Conservation (phyloP, 2,329 filamentous ascomycete species). For the Sarocladiaceae sp. region DNA sequence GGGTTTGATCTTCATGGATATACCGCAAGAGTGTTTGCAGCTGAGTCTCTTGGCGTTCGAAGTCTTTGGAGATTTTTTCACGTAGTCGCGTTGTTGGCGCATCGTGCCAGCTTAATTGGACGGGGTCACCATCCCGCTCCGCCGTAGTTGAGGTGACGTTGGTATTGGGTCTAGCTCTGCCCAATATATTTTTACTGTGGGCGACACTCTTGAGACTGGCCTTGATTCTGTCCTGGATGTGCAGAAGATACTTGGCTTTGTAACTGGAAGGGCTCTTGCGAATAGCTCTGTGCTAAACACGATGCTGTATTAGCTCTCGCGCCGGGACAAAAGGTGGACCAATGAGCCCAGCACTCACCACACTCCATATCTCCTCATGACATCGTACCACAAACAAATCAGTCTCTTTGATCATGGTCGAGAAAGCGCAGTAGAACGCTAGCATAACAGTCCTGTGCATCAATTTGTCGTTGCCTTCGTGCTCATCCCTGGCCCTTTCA, state of each 20-base stretch:
- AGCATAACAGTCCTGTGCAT: not conserved
- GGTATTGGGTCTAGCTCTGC: not conserved
- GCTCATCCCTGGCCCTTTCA: not conserved
- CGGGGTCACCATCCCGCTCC: not conserved
- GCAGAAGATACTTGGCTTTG: not conserved
- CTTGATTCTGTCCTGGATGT: not conserved
- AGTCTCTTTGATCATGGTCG: not conserved
- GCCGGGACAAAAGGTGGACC: not conserved
- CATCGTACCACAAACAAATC: not conserved
- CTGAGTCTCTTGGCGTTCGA: not conserved
- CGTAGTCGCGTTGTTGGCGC: not conserved
- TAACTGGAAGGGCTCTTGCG: not conserved
- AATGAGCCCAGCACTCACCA: not conserved
- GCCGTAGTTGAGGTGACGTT: not conserved
- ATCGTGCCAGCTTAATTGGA: not conserved
- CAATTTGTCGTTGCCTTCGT: not conserved
- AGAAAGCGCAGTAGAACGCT: not conserved
- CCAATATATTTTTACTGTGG: not conserved
- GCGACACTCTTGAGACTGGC: not conserved
- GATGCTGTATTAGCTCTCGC: not conserved
- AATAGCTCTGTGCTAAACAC: not conserved
- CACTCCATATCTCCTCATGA: not conserved
- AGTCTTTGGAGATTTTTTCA: not conserved
- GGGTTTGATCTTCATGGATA: not conserved
- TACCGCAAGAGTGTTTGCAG: not conserved